A percentile compares a stretch with the other conserved stretches of the same genome.
phyloP scores from a whole-genome alignment of 805 yeast genomes.

The Wickerhamiella siamensis region DNA sequence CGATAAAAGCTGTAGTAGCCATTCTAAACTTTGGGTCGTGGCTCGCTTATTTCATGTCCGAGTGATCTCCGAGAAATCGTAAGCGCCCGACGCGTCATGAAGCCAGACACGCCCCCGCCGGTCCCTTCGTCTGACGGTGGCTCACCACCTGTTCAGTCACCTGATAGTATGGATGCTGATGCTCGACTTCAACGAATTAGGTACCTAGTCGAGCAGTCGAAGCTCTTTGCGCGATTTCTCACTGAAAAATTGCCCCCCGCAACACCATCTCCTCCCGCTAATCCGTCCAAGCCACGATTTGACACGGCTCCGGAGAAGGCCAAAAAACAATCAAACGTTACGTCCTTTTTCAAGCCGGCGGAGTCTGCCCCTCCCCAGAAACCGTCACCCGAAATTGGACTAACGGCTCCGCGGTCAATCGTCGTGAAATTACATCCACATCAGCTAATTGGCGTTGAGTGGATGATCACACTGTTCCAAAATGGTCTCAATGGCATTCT shows the following conservation, averaged over 20 bases:
- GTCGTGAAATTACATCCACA: constrained; percentile 62
- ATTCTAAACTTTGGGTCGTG: too few species aligned
- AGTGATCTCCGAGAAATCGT: too few species aligned
- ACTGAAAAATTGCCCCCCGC: constrained; percentile 47
- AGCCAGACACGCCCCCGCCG: background rate
- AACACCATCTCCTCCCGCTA: background rate
- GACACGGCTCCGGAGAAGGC: constrained; percentile 1
- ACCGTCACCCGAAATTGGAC: constrained; percentile 9
- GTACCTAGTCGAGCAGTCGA: constrained; percentile 71
- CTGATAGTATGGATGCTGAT: constrained; percentile 29
- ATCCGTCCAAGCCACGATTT: background rate
- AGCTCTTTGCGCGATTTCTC: constrained; percentile 73
- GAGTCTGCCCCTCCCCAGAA: constrained; percentile 14
- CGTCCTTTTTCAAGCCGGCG: constrained; percentile 6
- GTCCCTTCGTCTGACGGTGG: background rate
- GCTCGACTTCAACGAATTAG: constrained; percentile 52
- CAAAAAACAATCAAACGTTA: background rate
- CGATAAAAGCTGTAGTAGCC: too few species aligned
- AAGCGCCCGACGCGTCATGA: background rate
- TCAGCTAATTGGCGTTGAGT: constrained; percentile 79
- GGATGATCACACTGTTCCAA: constrained; percentile 79
- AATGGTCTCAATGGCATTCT: constrained; percentile 90
- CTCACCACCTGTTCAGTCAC: background rate
- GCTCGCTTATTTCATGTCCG: too few species aligned
- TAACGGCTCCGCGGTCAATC: constrained; percentile 39